Conservation (phyloP, 2,329 filamentous ascomycete species). For the Ascocoryne sarcoides region DNA sequence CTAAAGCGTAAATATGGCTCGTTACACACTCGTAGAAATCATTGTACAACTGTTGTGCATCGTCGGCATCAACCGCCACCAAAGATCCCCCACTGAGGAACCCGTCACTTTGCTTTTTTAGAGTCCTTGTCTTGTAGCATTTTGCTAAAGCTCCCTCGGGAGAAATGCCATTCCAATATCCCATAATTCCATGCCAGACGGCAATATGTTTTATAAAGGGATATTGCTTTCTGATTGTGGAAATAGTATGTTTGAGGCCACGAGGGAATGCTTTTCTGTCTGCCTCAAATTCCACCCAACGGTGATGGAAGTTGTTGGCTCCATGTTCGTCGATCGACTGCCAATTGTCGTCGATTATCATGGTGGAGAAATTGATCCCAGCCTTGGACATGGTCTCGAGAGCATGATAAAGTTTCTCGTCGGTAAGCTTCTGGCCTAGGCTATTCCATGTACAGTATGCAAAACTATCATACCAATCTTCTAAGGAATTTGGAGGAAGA, state of each 20-base stretch:
- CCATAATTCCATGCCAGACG: constrained; percentile 14
- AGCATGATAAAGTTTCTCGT: constrained; percentile 3
- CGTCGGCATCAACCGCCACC: constrained; percentile 6
- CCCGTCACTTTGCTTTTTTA: constrained; percentile 9
- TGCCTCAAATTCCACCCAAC: constrained; percentile 11
- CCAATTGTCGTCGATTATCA: constrained; percentile 16
- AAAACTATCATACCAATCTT: too few relatives aligned
- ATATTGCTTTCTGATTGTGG: constrained; percentile 2
- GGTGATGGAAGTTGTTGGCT: constrained; percentile 7
- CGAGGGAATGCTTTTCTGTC: constrained; percentile 7
- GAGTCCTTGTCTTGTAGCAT: constrained; percentile 5
- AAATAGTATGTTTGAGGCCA: constrained; percentile 7
- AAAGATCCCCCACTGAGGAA: constrained; percentile 9
- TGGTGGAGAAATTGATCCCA: constrained; percentile 9
- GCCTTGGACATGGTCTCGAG: constrained; percentile 5
- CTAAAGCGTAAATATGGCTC: not conserved
- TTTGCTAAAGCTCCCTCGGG: constrained; percentile 6
- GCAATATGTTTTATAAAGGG: constrained; percentile 12
- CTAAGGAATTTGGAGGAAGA: too few relatives aligned
- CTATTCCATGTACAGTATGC: constrained; percentile 13
- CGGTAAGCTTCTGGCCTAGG: constrained; percentile 8
- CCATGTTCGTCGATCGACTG: constrained; percentile 8
- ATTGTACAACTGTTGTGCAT: constrained; percentile 9
- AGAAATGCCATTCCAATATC: constrained; percentile 12
- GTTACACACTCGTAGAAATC: constrained; percentile 11